A percentile compares a stretch with the other conserved stretches of the same genome.
phyloP scores from a whole-genome alignment of 2,329 filamentous ascomycete species.

The Stemphylium lycopersici region DNA sequence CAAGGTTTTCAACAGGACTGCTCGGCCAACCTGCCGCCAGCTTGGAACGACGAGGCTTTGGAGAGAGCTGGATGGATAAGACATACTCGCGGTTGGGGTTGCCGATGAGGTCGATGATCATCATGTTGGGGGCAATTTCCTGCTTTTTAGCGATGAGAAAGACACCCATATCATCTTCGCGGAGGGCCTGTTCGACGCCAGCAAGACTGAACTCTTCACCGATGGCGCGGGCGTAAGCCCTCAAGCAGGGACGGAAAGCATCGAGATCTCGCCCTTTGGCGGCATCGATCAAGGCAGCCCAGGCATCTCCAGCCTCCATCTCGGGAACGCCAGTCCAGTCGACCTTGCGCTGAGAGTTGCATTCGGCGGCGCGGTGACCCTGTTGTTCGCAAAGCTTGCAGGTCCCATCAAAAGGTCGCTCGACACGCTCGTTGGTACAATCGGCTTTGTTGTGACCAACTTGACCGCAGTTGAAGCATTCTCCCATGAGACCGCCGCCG shows the following conservation, averaged over 20 bases:
- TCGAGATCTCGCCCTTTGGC: slow-evolving; percentile 58
- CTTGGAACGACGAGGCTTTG: slow-evolving; percentile 58
- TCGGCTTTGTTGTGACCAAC: slow-evolving; percentile 67
- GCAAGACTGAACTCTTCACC: slow-evolving; percentile 49
- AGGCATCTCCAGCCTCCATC: slow-evolving; percentile 57
- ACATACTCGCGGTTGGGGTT: slow-evolving; percentile 68
- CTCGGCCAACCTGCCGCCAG: slow-evolving; percentile 67
- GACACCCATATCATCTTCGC: slow-evolving; percentile 54
- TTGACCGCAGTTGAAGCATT: slow-evolving; percentile 67
- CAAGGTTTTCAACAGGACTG: slow-evolving; percentile 63
- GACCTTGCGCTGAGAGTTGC: slow-evolving; percentile 50
- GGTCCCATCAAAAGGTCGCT: slow-evolving; percentile 59
- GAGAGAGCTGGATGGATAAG: slow-evolving; percentile 66
- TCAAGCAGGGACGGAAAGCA: slow-evolving; percentile 55
- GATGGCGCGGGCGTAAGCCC: slow-evolving; percentile 57
- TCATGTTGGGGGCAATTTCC: slow-evolving; percentile 53
- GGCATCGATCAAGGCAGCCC: slow-evolving; percentile 57
- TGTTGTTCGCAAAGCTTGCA: slow-evolving; percentile 63
- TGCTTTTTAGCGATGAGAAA: slow-evolving; percentile 60
- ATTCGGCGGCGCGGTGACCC: slow-evolving; percentile 57
- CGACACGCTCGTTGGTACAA: slow-evolving; percentile 63
- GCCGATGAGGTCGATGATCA: slow-evolving; percentile 60
- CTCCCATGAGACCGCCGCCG: slow-evolving; percentile 47
- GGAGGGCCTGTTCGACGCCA: slow-evolving; percentile 59
- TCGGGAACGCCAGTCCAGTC: slow-evolving; percentile 53